Base-by-base conservation (phyloP, 2,329 filamentous ascomycete species). In the Aspergillus udagawae region DNA sequence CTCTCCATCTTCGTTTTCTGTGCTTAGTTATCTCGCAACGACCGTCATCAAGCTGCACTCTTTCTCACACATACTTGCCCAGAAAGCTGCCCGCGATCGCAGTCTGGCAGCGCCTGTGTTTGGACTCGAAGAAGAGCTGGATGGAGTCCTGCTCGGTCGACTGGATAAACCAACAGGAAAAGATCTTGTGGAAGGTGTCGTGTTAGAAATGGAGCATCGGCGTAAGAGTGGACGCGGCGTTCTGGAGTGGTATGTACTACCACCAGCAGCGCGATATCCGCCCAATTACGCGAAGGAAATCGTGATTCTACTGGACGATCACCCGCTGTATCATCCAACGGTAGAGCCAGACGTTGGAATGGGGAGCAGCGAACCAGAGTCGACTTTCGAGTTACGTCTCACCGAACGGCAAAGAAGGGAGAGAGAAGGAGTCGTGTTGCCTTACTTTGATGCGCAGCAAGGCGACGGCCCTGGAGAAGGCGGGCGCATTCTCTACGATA, bases 361-460 rank as follows among this genome's bases (percentile, higher is more conserved):
- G 1, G 81, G 72, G 1, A 82, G 82, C 27, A 82, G 82, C 35
- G 80, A 85, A 57, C 83, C 84, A 4, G 84, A 86, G 65, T 88
- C 89, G 9, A 96, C 93, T 0, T 99, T 99, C 70, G 88, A 89
- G 62, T 76, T 99, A 3, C 87, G 88, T 0, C 77, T 99, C 58
- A 97, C 93, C 20, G 93, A 96, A 58, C 92, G 94, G 78, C 94
- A 99, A 77, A 84, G 89, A 65, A 82, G 83, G 62, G 93, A 96
- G 52, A 80, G 94, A 27, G 93, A 97, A 67, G 90, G 89, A 0
- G 90, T 99, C 8, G 90, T 97, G 44, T 73, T 97, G 73, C 94
- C 94, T 17, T 97, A 99, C 73, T 97, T 95, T 75, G 94, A 99
- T 78, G 94, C 94, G 25, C 94, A 99, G 81, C 90, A 86, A 53